Evolutionary conservation across 148 eudicot species (phyloP).

Genomic region (Diospyros kaki): DNA sequence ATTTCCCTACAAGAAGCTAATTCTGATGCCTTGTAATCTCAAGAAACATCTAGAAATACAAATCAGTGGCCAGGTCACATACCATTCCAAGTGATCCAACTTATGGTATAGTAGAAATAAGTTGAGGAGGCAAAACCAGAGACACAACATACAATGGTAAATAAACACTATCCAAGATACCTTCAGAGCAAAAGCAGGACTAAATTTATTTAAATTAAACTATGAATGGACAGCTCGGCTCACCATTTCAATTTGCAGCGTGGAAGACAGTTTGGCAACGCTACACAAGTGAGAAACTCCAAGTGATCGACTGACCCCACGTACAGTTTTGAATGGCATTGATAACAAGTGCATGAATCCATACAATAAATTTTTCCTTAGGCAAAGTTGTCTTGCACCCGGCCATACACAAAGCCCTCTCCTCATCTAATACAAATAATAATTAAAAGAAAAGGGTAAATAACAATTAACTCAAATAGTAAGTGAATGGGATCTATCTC

Average conservation of each 20-base stretch:
- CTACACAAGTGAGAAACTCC: conserved; percentile 67
- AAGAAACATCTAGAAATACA: background rate
- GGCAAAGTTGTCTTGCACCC: conserved; percentile 64
- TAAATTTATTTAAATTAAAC: background rate
- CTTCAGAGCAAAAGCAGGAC: background rate
- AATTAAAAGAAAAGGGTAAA: background rate
- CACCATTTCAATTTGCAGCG: conserved; percentile 79
- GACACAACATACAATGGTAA: background rate
- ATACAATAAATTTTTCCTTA: conserved; percentile 62
- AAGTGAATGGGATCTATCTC: background rate
- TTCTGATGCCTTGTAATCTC: background rate
- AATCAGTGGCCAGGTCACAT: background rate
- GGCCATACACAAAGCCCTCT: conserved; percentile 61
- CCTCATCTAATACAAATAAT: conserved; percentile 39
- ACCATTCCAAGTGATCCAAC: background rate
- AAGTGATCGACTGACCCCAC: conserved; percentile 60
- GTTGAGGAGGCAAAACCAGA: background rate
- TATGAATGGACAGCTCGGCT: conserved; percentile 16
- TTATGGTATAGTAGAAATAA: background rate
- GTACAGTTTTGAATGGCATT: conserved; percentile 66
- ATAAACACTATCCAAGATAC: background rate
- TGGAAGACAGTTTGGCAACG: conserved; percentile 52
- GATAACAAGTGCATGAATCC: conserved; percentile 67
- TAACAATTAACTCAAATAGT: background rate
- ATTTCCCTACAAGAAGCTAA: background rate